Evolutionary conservation across 2,329 filamentous ascomycete genomes (phyloP), one percentile per base, ranked within the genome.

Genomic region (Mycocentrospora acerina): DNA sequence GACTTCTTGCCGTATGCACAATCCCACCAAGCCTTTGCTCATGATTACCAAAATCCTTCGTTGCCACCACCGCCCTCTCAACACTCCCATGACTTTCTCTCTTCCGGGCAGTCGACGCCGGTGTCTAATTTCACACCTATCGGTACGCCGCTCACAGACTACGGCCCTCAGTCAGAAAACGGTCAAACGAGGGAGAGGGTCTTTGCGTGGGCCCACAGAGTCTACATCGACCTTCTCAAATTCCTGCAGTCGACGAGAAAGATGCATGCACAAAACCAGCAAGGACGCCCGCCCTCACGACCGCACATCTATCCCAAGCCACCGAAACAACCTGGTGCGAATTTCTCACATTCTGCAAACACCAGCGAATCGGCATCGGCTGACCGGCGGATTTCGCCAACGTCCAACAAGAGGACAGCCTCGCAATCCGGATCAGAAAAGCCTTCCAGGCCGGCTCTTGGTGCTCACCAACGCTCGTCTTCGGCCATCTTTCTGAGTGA

Each of bases 251-350:
- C 71, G 17, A 71, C 69, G 4, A 59, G 70, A 13, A 71, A 70
- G 32, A 55, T 62, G 18, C 66, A 64, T 40, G 57, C 67, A 18
- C 63, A 69, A 8, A 42, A 75, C 39, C 54, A 60, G 7, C 69
- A 71, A 37, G 68, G 67, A 16, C 67, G 70, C 15, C 71, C 72
- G 26, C 46, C 70, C 16, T 54, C 71, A 29, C 76, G 79, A 51
- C 79, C 79, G 3, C 76, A 72, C 42, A 81, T 83, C 34, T 83
- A 79, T 40, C 80, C 80, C 0, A 81, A 77, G 51, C 80, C 80
- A 19, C 80, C 80, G 13, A 75, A 76, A 30, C 76, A 80, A 49
- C 77, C 78, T 18, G 71, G 71, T 11, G 69, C 76, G 12, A 74
- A 76, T 48, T 73, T 77, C 37, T 73, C 71, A 15, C 51, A 42